These are phyloP conservation scores for Torrubiella hemipterigena DNA, from an alignment of 2,329 filamentous ascomycete genomes.

Conservation along the genomic window DNA sequence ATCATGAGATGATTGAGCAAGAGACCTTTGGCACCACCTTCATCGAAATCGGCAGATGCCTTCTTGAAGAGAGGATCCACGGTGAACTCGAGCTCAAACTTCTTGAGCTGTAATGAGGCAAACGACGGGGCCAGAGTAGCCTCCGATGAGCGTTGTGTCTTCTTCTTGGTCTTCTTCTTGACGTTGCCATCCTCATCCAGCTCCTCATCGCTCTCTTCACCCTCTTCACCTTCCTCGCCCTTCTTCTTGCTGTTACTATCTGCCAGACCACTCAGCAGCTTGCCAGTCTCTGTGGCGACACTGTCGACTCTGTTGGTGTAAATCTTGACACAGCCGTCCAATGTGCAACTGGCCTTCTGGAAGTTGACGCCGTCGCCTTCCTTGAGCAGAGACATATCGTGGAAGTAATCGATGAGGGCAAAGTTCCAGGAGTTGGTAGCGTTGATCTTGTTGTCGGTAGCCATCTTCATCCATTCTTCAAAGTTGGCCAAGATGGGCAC, in stretches of 20 bases:
- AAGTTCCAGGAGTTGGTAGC: constrained; percentile 98
- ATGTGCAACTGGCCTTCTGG: constrained; percentile 92
- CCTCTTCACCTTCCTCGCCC: constrained; percentile 49
- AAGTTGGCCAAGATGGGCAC: constrained; percentile 95
- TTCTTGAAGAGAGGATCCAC: constrained; percentile 99
- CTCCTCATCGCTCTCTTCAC: constrained; percentile 53
- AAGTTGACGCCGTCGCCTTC: constrained; percentile 98
- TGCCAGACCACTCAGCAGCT: constrained; percentile 83
- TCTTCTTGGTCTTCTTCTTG: constrained; percentile 58
- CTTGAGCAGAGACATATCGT: constrained; percentile 95
- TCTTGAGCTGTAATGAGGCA: constrained; percentile 81
- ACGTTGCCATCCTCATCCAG: constrained; percentile 49
- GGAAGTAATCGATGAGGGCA: constrained; percentile 98
- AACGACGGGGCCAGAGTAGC: constrained; percentile 88
- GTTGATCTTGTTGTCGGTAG: constrained; percentile 98
- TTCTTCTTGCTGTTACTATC: constrained; percentile 73
- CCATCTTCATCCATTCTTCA: constrained; percentile 99
- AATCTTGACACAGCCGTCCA: constrained; percentile 98
- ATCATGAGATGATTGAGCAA: constrained; percentile 95
- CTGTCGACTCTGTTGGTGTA: constrained; percentile 98
- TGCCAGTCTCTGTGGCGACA: constrained; percentile 93
- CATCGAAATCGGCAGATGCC: constrained; percentile 94
- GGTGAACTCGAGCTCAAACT: constrained; percentile 92
- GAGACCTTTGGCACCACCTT: constrained; percentile 90
- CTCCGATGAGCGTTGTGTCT: constrained; percentile 72